These are phyloP conservation scores for Chytriomyces sp. DNA, from an alignment of 192 early-diverging fungal genomes.

Conservation along the genomic window DNA sequence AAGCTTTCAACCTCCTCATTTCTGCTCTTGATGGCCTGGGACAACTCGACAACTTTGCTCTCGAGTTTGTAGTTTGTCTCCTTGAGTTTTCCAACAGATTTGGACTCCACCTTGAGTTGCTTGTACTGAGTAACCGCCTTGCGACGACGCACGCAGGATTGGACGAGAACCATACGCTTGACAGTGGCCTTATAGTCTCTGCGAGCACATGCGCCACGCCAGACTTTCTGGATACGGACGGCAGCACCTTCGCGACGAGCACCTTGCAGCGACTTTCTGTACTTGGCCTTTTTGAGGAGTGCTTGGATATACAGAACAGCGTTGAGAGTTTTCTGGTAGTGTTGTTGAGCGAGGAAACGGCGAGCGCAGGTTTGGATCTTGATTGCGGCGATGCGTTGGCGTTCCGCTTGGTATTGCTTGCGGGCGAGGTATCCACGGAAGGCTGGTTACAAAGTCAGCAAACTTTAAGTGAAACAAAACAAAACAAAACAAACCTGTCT, in stretches of 20 bases:
- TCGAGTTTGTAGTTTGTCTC: conserved; percentile 93
- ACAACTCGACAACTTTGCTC: conserved; percentile 94
- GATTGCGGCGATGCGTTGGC: conserved; percentile 71
- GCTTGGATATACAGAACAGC: conserved; percentile 53
- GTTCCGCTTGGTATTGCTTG: conserved; percentile 57
- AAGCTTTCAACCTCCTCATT: conserved; percentile 73
- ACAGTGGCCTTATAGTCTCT: conserved; percentile 60
- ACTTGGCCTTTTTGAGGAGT: conserved; percentile 48
- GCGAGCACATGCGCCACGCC: conserved; percentile 69
- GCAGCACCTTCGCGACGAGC: conserved; percentile 75
- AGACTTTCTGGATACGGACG: conserved; percentile 74
- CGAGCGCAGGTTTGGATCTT: conserved; percentile 79
- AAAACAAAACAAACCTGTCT: conserved; percentile 46
- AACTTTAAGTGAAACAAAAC: not conserved
- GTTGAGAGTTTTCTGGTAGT: conserved; percentile 42
- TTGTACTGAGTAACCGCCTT: conserved; percentile 73
- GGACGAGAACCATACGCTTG: conserved; percentile 70
- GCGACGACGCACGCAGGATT: conserved; percentile 80
- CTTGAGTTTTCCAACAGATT: conserved; percentile 91
- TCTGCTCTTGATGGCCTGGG: conserved; percentile 71
- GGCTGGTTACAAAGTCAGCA: conserved; percentile 37
- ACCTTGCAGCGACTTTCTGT: conserved; percentile 55
- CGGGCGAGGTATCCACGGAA: conserved; percentile 70
- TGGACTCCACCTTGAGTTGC: conserved; percentile 78
- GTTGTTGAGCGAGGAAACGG: conserved; percentile 57